Evolutionary conservation across 208 protist genomes (phyloP).

Genomic region (Crithidia sp.): DNA sequence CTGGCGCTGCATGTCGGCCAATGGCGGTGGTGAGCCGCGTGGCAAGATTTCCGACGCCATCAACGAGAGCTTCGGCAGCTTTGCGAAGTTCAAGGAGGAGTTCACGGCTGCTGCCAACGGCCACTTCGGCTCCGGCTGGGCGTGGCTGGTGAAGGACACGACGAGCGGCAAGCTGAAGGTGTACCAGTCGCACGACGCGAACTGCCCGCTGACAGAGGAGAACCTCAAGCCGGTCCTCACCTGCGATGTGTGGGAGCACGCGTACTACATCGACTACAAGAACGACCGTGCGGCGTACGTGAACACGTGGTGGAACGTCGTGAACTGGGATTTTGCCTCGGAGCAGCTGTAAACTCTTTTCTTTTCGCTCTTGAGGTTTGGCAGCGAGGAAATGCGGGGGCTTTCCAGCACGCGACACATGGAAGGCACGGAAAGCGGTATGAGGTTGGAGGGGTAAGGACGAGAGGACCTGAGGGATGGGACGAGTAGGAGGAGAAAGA

Average conservation of each 20-base stretch:
- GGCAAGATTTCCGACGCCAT: slow-evolving; percentile 80
- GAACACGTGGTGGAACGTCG: slow-evolving; percentile 92
- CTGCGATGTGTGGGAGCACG: slow-evolving; percentile 96
- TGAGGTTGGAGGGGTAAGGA: too few relatives aligned
- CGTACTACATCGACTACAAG: slow-evolving; percentile 96
- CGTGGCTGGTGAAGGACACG: slow-evolving; percentile 93
- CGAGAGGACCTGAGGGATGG: too few relatives aligned
- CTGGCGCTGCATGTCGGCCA: slow-evolving; percentile 87
- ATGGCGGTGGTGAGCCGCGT: slow-evolving; percentile 64
- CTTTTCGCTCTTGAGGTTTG: too few relatives aligned
- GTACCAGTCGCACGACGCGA: slow-evolving; percentile 82
- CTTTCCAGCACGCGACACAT: too few relatives aligned
- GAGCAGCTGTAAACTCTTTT: slow-evolving; percentile 11
- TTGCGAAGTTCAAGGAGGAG: slow-evolving; percentile 93
- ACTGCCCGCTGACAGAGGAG: slow-evolving; percentile 74
- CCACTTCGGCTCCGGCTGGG: slow-evolving; percentile 96
- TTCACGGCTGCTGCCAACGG: slow-evolving; percentile 84
- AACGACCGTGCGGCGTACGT: slow-evolving; percentile 93
- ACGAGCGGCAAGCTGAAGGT: slow-evolving; percentile 84
- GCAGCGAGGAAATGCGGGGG: too few relatives aligned
- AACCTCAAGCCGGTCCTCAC: slow-evolving; percentile 81
- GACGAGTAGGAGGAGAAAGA: too few relatives aligned
- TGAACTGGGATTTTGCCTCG: slow-evolving; percentile 72
- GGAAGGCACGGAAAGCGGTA: too few relatives aligned
- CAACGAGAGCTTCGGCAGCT: slow-evolving; percentile 77